Evolutionary conservation across 306 rosid genomes (phyloP), one percentile per base, ranked within the genome.

Genomic region (Luffa acutangula): DNA sequence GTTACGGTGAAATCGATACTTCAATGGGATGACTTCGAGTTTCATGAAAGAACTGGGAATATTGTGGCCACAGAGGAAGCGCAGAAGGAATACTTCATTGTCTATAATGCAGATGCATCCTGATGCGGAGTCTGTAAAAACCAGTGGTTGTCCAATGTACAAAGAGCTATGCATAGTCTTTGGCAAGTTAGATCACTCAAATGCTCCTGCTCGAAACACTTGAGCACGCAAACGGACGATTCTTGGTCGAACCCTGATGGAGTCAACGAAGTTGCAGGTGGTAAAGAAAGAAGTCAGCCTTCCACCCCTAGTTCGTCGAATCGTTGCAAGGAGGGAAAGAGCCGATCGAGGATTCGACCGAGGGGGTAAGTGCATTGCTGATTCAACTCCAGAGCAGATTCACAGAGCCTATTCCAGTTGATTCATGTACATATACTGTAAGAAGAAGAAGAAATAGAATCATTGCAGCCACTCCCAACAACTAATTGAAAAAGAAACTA

Each of bases 131-230:
- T 20, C 86, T 36, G 17, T 93, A 80, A 93, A 87, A 84, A 56
- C 57, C 9, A 31, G 88, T 56, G 91, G 92, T 83, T 93, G 97
- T 84, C 84, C 96, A 63, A 88, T 84, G 54, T 91, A 80, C 81
- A 88, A 87, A 79, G 96, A 93, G 83, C 88, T 93, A 14, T 88
- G 91, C 87, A 79, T 79, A 72, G 86, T 91, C 85, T 93, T 93
- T 20, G 94, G 93, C 48, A 84, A 76, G 18, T 87, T 87, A 45
- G 89, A 84, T 33, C 73, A 41, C 41, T 75, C 83, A 59, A 70
- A 72, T 41, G 79, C 57, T 78, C 62, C 53, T 74, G 76, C 86
- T 80, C 80, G n/a, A 85, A 86, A 73, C 87, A 80, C 80, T 77
- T 78, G 82, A 79, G 76, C 79, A 72, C 25, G 45, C 86, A 33